Evolutionary conservation across 345 rosid genomes (phyloP), one percentile per base, ranked within the genome.

Genomic region (Erysimum cheiranthoides): DNA sequence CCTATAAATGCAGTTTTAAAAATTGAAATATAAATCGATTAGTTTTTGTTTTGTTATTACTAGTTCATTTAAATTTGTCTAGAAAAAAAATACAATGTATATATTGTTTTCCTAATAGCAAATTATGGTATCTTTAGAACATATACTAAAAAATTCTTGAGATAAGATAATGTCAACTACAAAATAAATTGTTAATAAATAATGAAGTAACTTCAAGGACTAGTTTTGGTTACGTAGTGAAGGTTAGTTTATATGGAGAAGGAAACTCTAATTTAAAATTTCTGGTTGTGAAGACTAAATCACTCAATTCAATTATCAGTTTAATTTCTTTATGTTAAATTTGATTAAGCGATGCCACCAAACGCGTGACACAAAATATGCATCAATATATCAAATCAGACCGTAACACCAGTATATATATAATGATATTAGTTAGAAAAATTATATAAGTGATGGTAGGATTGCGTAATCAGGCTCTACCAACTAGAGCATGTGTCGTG

Each of bases 401-500:
- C 79, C 4, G 52, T 68, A 75, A 69, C 70, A 62, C 27, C 66
- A 76, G 64, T 54, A 77, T 77, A 21, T 21, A 21, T n/a, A 21
- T 21, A 70, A 63, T 70, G 59, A 45, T 70, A 54, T 77, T 54
- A 63, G 60, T 70, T 70, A 45, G 70, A 70, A 62, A 51, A 43
- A 10, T 25, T 43, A 51, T 51, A 40, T 8, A 61, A 52, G 59
- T 76, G 80, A 77, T 70, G 76, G 76, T 77, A 70, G 76, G 76
- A 65, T 68, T 73, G 77, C 61, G 69, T 61, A 56, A 78, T 82
- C 86, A 47, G 68, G 73, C 82, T 85, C 78, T 66, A 84, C 87
- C 92, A 68, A 74, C 84, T 81, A 78, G 88, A 87, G 86, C 90
- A 74, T 80, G 78, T 80, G 75, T 60, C 82, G 66, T 80, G 76